phyloP scores from a whole-genome alignment of 2,329 filamentous ascomycete species.

The Dothiorella sarmentorum region DNA sequence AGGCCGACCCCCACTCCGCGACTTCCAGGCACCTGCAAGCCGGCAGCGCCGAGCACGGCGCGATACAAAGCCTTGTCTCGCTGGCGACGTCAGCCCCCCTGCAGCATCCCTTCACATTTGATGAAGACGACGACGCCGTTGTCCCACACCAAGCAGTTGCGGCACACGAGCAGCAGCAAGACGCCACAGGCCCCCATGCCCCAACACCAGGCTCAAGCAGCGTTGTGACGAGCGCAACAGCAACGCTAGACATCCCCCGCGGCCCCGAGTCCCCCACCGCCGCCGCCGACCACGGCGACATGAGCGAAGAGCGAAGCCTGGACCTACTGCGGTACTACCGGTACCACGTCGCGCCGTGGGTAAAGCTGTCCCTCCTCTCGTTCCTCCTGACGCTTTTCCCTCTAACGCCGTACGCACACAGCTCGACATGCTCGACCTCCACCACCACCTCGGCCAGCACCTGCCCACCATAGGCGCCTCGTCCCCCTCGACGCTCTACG shows the following conservation, averaged over 20 bases:
- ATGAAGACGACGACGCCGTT: slow-evolving; percentile 25
- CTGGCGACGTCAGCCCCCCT: background rate
- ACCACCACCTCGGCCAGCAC: slow-evolving; percentile 51
- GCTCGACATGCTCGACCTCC: slow-evolving; percentile 57
- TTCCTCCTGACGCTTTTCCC: background rate
- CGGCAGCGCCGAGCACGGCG: slow-evolving; percentile 4
- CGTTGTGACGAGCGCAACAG: background rate
- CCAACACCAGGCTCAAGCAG: background rate
- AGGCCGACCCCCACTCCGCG: background rate
- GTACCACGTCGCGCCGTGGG: slow-evolving; percentile 53
- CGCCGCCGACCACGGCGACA: too few relatives aligned
- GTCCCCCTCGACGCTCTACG: slow-evolving; percentile 46
- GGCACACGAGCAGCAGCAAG: background rate
- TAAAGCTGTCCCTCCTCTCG: slow-evolving; percentile 23
- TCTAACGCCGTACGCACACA: slow-evolving; percentile 26
- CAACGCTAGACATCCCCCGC: background rate
- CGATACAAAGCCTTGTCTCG: background rate
- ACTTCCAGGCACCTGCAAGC: background rate
- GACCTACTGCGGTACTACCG: slow-evolving; percentile 47
- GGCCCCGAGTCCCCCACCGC: background rate
- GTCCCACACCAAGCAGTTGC: too few relatives aligned
- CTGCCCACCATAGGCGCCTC: slow-evolving; percentile 48
- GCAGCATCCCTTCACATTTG: slow-evolving; percentile 27
- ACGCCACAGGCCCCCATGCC: background rate
- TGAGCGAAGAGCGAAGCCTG: slow-evolving; percentile 25